These are phyloP conservation scores for Dictyostelium citrinum DNA, from an alignment of 78 protist species.

Conservation along the genomic window DNA sequence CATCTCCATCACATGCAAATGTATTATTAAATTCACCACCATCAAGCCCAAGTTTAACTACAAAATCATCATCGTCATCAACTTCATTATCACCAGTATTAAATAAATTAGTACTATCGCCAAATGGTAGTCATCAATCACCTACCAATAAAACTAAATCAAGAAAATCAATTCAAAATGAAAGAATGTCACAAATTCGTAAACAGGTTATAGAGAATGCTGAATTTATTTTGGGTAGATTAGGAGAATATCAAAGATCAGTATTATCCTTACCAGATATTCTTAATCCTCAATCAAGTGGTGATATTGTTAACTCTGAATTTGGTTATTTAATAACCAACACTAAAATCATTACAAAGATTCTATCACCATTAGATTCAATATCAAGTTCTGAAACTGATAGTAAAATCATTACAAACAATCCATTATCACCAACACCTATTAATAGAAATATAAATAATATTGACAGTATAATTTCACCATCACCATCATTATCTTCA, in stretches of 20 bases:
- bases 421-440: background rate
- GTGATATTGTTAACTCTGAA: constrained; percentile 39
- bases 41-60: background rate
- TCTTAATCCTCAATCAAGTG: background rate
- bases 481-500: background rate
- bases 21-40: background rate
- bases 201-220: constrained; percentile 24
- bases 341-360: constrained; percentile 37
- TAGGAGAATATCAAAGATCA: constrained; percentile 56
- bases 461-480: background rate
- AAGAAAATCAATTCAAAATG: background rate
- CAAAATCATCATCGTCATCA: background rate
- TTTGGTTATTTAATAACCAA: constrained; percentile 49
- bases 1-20: background rate
- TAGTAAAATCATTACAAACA: background rate
- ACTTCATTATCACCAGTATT: background rate
- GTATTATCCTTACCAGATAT: constrained; percentile 61
- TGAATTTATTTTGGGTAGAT: constrained; percentile 45
- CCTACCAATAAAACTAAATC: background rate
- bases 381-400: constrained; percentile 41
- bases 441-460: background rate
- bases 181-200: background rate
- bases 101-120: background rate
- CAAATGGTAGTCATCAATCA: background rate
- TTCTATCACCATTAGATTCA: constrained; percentile 44